phyloP scores from a whole-genome alignment of 2,329 filamentous ascomycete species.

The Botryotinia convoluta region DNA sequence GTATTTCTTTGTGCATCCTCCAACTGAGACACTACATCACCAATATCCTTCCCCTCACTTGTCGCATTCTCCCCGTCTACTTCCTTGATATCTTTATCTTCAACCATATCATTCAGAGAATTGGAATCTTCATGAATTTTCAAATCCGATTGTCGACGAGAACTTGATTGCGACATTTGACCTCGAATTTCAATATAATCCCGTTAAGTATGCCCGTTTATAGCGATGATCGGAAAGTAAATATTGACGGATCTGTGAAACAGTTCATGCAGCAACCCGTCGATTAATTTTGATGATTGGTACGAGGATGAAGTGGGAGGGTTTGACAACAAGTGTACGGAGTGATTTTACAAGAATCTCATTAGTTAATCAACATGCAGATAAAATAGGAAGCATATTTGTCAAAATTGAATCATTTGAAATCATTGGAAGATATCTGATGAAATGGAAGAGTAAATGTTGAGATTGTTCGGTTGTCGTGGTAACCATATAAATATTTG shows the following conservation, averaged over 20 bases:
- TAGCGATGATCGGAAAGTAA: slow-evolving; percentile 23
- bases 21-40: slow-evolving; percentile 14
- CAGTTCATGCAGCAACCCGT: slow-evolving; percentile 35
- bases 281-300: slow-evolving; percentile 9
- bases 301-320: slow-evolving; percentile 4
- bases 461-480: slow-evolving; percentile 7
- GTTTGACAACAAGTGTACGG: background rate
- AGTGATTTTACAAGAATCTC: background rate
- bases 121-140: slow-evolving; percentile 37
- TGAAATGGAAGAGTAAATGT: background rate
- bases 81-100: slow-evolving; percentile 18
- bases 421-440: background rate
- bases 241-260: slow-evolving; percentile 25
- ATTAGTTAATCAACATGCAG: background rate
- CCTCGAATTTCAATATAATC: background rate
- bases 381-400: background rate
- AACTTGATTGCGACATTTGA: slow-evolving; percentile 30
- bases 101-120: slow-evolving; percentile 28
- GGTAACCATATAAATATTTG: slow-evolving; percentile 7
- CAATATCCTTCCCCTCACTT: background rate
- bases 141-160: slow-evolving; percentile 28
- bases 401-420: background rate
- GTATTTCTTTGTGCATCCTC: background rate
- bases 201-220: background rate
- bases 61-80: slow-evolving; percentile 28